A percentile compares a stretch with the other conserved stretches of the same genome.
phyloP scores from a whole-genome alignment of 179 eudicot species.

The Nepenthes alata region DNA sequence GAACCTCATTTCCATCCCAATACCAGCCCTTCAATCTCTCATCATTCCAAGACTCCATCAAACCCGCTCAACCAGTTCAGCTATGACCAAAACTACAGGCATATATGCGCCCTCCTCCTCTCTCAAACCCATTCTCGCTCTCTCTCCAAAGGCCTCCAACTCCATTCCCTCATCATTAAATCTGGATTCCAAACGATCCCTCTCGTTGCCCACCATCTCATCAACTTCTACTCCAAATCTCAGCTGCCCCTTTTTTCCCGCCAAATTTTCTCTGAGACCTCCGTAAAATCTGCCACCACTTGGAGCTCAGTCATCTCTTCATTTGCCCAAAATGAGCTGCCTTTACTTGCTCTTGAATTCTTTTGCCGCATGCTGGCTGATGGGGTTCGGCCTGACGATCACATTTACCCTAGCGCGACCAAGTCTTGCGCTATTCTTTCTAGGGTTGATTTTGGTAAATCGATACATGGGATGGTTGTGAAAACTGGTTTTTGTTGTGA shows the following conservation, averaged over 20 bases:
- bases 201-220: slow-evolving; percentile 53
- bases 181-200: slow-evolving; percentile 43
- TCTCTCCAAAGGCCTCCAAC: slow-evolving; percentile 40
- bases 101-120: slow-evolving; percentile 38
- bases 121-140: slow-evolving; percentile 35
- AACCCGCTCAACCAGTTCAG: slow-evolving; percentile 15
- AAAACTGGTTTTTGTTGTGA: slow-evolving; percentile 48
- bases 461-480: slow-evolving; percentile 57
- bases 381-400: slow-evolving; percentile 46
- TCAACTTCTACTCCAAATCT: slow-evolving; percentile 69
- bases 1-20: slow-evolving; percentile 7
- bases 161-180: slow-evolving; percentile 65
- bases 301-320: slow-evolving; percentile 78
- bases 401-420: slow-evolving; percentile 48
- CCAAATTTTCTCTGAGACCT: slow-evolving; percentile 47
- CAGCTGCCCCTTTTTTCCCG: slow-evolving; percentile 42
- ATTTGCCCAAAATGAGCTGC: slow-evolving; percentile 66
- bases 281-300: slow-evolving; percentile 38
- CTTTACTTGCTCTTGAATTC: slow-evolving; percentile 32
- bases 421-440: slow-evolving; percentile 44
- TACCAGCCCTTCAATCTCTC: not conserved
- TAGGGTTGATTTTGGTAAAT: slow-evolving; percentile 31
- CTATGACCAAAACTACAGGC: slow-evolving; percentile 31
- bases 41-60: slow-evolving; percentile 7
- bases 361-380: slow-evolving; percentile 39